Base-by-base conservation (phyloP, 2,329 filamentous ascomycete genomes). In the Colletotrichum liaoningense region DNA sequence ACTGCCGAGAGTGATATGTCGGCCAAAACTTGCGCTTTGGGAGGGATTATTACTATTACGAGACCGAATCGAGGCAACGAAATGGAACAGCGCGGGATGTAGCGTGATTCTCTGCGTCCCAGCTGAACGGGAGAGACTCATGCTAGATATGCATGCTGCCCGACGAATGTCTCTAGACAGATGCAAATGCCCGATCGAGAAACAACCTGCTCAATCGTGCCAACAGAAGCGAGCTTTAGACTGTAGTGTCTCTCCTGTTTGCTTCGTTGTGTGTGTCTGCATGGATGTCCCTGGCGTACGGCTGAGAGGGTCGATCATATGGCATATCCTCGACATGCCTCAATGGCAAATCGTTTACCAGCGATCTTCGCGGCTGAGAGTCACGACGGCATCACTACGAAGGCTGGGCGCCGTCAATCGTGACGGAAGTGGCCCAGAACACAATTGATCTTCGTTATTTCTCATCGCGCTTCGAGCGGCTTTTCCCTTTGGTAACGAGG, bases 61-160 rank as follows among this genome's bases (percentile, higher is more conserved):
- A 38, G 46, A 73, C 60, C 7, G 11, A 42, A 73, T 73, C 46
- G 38, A 63, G 58, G 65, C 35, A 42, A 49, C 19, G 57, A 38
- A 35, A 22, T 54, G 30, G 14, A n/a, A 59, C 11, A 38, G 33
- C 22, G 46, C 62, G 69, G 63, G 49, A 38, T 66, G 55, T 57
- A 30, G 42, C 42, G 60, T 62, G 12, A 38, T 49, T 19, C 16
- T 38, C 60, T 22, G 35, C 55, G 46, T 70, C 35, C 67, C 70
- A 73, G 67, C 67, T 73, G 67, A 66, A 26, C 30, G 70, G 70
- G 30, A 73, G 69, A 69, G 33, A 35, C 28, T 64, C 49, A 6
- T 12, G 46, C 49, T 42, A 70, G 67, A 65, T 67, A 73, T 57
- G 60, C 60, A 70, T 65, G 12, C 35, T 30, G 30, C 16, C 38